These are phyloP conservation scores for Lentinus brumalis DNA, from an alignment of 768 basidiomycete species.

Conservation along the genomic window DNA sequence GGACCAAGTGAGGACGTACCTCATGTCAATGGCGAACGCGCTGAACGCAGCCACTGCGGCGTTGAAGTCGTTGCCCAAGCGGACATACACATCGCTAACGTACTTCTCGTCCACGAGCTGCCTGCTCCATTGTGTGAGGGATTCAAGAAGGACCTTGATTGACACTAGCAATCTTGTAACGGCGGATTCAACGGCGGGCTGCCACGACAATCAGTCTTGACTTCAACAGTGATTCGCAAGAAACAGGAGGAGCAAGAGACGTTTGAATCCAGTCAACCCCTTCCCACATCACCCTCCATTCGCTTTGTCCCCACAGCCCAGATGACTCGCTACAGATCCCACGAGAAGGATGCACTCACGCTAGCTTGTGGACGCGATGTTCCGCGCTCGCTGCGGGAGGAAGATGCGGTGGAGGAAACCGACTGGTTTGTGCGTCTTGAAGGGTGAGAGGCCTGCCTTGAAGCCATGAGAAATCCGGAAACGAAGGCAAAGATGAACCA, in stretches of 20 bases:
- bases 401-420: constrained; percentile 19
- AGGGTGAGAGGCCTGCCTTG: constrained; percentile 15
- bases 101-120: constrained; percentile 69
- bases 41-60: constrained; percentile 88
- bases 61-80: constrained; percentile 97
- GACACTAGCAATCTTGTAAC: constrained; percentile 92
- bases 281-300: too few species aligned
- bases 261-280: not conserved
- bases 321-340: not conserved
- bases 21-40: constrained; percentile 85
- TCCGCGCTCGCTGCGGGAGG: constrained; percentile 16
- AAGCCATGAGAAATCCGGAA: not conserved
- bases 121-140: constrained; percentile 83
- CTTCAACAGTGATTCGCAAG: not conserved
- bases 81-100: constrained; percentile 97
- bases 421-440: constrained; percentile 23
- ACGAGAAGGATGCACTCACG: constrained; percentile 7
- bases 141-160: constrained; percentile 92
- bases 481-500: not conserved
- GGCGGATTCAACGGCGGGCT: constrained; percentile 87
- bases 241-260: not conserved
- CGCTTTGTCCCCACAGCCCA: too few species aligned
- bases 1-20: constrained; percentile 62
- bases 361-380: constrained; percentile 11
- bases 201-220: not conserved